Base-by-base conservation (phyloP, 2,329 filamentous ascomycete species). In the Cordyceps cicadae region DNA sequence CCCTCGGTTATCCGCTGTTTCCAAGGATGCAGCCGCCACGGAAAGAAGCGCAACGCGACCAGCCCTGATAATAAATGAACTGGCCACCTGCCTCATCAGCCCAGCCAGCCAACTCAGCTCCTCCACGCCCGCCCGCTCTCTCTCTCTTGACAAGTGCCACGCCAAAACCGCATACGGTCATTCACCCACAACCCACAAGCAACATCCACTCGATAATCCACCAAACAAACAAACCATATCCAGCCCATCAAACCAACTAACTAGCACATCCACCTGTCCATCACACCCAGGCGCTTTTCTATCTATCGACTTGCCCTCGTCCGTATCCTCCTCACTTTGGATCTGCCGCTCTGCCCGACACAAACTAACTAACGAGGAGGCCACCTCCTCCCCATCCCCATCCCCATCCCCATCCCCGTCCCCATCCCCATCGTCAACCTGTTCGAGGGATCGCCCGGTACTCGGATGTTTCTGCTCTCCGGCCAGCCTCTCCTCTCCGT, bases 391-490 rank as follows among this genome's bases (percentile, higher is more conserved):
- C 24, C 24, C 24, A 24, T 24, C 24, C 24, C 24, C 24, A 24
- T 24, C 24, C 24, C 24, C 24, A 24, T 24, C 24, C 24, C 24
- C 24, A 24, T 24, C 24, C 24, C 24, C 24, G 4, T 24, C 24
- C 2, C 24, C 24, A 24, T 12, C 5, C n/a, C 26, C 34, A 41
- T 46, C 32, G 24, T 5, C n/a, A 34, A 56, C 29, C 29, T 49
- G 9, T 14, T 11, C 34, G 29, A 39, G 54, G 29, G 32, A 50
- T 57, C 54, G 54, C 19, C 54, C 59, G 59, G 59, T 39, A 56
- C 34, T 56, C 59, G 59, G 59, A 45, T 56, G 59, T 37, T 55
- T 51, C 21, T 54, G 26, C 7, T 51, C 41, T 41, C 45, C 58
- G 51, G 43, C 45, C 53, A 29, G 15, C 19, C 24, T n/a, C 51